phyloP scores from a whole-genome alignment of 805 yeast species.

The Nakazawaea ishiwadae region DNA sequence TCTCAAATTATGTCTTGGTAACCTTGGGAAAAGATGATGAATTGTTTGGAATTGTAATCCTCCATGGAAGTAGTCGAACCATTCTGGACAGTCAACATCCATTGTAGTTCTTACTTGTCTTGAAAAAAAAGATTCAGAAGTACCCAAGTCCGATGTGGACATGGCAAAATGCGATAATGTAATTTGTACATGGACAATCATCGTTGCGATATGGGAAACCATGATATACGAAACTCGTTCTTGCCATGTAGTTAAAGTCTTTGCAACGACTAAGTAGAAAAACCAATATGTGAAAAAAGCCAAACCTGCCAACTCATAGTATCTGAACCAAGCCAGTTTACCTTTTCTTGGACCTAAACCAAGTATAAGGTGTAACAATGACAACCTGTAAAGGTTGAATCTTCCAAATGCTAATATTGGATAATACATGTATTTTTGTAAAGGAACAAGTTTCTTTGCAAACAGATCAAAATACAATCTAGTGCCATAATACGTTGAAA shows the following conservation, averaged over 20 bases:
- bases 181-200: constrained; percentile 93
- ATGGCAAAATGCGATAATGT: constrained; percentile 88
- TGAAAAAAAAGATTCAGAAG: constrained; percentile 71
- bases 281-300: constrained; percentile 76
- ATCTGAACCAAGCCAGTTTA: constrained; percentile 82
- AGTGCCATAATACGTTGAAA: constrained; percentile 76
- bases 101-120: constrained; percentile 86
- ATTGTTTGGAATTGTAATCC: constrained; percentile 90
- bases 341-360: constrained; percentile 82
- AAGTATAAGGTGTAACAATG: constrained; percentile 71
- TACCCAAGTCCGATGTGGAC: constrained; percentile 86
- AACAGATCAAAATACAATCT: constrained; percentile 61
- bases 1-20: constrained; percentile 85
- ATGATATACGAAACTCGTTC: constrained; percentile 56
- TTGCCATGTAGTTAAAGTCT: constrained; percentile 46
- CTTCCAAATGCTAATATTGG: constrained; percentile 80
- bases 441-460: constrained; percentile 52
- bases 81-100: constrained; percentile 92
- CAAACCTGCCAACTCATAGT: constrained; percentile 69
- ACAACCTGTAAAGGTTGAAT: constrained; percentile 75
- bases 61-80: constrained; percentile 90
- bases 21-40: constrained; percentile 84
- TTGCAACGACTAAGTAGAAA: constrained; percentile 57
- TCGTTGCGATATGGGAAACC: constrained; percentile 75
- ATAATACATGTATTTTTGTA: constrained; percentile 70